Evolutionary conservation across 2,329 filamentous ascomycete genomes (phyloP).

Genomic region (Pseudophaeomoniella oleicola): DNA sequence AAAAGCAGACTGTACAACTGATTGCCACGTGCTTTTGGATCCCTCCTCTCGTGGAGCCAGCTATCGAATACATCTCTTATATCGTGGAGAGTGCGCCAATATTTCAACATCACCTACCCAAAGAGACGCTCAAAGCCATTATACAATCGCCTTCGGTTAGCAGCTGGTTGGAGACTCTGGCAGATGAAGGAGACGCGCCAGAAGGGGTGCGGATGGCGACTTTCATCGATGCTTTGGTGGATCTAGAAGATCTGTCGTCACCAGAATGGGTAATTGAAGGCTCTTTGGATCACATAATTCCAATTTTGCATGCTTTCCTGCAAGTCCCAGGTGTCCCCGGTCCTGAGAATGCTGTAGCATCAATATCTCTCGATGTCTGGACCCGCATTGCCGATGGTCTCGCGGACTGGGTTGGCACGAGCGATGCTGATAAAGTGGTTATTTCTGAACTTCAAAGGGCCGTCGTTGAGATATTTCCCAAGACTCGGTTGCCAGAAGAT

Average conservation of each 20-base stretch:
- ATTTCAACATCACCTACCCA: not conserved
- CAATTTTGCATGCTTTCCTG: conserved; percentile 22
- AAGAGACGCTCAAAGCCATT: not conserved
- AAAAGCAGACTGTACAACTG: not conserved
- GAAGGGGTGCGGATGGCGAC: conserved; percentile 15
- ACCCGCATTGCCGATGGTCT: conserved; percentile 24
- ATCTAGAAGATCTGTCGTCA: conserved; percentile 22
- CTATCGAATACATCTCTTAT: not conserved
- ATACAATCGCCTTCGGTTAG: conserved; percentile 14
- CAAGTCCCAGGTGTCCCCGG: conserved; percentile 24
- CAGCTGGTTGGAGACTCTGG: conserved; percentile 22
- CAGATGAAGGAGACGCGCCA: conserved; percentile 20
- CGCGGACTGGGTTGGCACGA: conserved; percentile 16
- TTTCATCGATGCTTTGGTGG: conserved; percentile 6
- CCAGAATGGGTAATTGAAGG: conserved; percentile 25
- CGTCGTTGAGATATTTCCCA: conserved; percentile 3
- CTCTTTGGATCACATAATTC: conserved; percentile 14
- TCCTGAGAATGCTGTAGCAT: conserved; percentile 23
- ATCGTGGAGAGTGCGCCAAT: not conserved
- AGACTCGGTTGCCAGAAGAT: conserved; percentile 13
- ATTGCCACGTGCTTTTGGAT: not conserved
- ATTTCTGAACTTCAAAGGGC: conserved; percentile 2
- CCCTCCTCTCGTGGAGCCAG: not conserved
- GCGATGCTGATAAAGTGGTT: conserved; percentile 14
- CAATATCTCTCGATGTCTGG: conserved; percentile 26